phyloP scores from a whole-genome alignment of 2,329 filamentous ascomycete species.

The Lecanicillium sp. region DNA sequence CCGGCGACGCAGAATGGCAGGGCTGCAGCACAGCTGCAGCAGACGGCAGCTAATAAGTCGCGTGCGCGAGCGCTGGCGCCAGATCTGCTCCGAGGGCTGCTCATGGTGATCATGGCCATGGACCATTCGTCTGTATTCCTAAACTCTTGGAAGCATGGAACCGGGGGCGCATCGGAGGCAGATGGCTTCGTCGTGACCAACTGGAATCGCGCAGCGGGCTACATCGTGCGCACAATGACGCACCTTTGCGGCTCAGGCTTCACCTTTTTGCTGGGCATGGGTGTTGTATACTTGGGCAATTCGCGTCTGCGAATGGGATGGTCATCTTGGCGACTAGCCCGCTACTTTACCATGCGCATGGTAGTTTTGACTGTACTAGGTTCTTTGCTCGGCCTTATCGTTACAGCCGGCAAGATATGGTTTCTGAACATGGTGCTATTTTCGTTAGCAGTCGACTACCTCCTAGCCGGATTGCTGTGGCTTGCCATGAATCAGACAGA shows the following conservation, averaged over 20 bases:
- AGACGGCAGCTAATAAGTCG: constrained; percentile 4
- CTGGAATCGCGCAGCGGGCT: constrained; percentile 30
- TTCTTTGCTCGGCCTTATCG: constrained; percentile 20
- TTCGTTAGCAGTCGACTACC: constrained; percentile 34
- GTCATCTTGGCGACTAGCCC: constrained; percentile 22
- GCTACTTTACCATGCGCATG: constrained; percentile 30
- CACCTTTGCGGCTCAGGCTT: constrained; percentile 39
- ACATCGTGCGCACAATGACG: constrained; percentile 30
- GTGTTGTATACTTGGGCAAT: constrained; percentile 34
- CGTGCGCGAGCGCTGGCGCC: constrained; percentile 29
- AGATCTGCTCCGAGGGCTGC: constrained; percentile 33
- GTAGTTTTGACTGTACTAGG: constrained; percentile 26
- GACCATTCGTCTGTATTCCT: constrained; percentile 32
- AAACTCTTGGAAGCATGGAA: constrained; percentile 32
- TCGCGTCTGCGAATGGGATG: constrained; percentile 32
- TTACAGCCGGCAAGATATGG: constrained; percentile 27
- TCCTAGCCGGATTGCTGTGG: constrained; percentile 35
- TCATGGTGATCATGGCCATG: constrained; percentile 36
- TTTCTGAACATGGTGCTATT: constrained; percentile 35
- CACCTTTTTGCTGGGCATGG: constrained; percentile 36
- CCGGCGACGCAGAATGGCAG: constrained; percentile 4
- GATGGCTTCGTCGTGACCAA: constrained; percentile 24
- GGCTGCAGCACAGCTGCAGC: constrained; percentile 9
- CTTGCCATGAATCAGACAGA: constrained; percentile 27
- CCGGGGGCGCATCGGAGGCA: constrained; percentile 24